A percentile compares a stretch with the other conserved stretches of the same genome.
These are phyloP conservation scores for Kwoniella dejecticola DNA, from an alignment of 768 basidiomycete genomes.

Conservation along the genomic window DNA sequence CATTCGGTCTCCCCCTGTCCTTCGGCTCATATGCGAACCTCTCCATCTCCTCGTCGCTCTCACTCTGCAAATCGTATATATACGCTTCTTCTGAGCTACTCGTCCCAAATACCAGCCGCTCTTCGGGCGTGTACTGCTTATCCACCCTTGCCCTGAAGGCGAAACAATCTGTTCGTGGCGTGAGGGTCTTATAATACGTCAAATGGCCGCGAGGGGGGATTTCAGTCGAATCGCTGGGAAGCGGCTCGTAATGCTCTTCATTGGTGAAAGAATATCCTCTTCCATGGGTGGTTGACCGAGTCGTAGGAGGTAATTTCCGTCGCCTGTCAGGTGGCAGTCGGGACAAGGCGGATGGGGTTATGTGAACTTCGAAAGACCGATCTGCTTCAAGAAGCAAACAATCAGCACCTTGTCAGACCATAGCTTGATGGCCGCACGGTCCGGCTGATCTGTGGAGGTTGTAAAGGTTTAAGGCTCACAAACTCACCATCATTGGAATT, in stretches of 20 bases:
- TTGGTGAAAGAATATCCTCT: conserved; percentile 16
- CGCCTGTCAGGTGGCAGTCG: conserved; percentile 5
- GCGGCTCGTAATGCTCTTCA: neutral
- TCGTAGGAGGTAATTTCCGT: neutral
- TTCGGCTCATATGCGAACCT: conserved; percentile 9
- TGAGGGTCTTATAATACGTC: conserved; percentile 30
- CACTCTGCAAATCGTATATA: conserved; percentile 40
- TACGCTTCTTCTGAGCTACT: conserved; percentile 36
- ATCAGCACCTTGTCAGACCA: too few relatives aligned
- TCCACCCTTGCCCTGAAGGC: conserved; percentile 44
- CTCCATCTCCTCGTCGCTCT: conserved; percentile 1
- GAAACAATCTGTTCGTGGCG: conserved; percentile 31
- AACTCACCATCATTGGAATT: conserved; percentile 32
- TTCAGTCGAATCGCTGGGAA: neutral
- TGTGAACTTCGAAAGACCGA: conserved; percentile 33
- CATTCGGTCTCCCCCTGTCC: conserved; percentile 11
- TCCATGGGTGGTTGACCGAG: conserved; percentile 6
- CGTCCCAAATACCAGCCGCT: conserved; percentile 31
- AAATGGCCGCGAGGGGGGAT: conserved; percentile 38
- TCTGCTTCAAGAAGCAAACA: conserved; percentile 7
- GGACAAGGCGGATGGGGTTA: conserved; percentile 32
- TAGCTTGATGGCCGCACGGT: neutral
- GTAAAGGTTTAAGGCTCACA: neutral
- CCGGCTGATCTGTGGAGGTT: neutral
- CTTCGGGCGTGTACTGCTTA: conserved; percentile 28